A percentile compares a stretch with the other conserved stretches of the same genome.
Evolutionary conservation across 176 grass and related monocot genomes (phyloP).

Genomic region (Themeda triandra): DNA sequence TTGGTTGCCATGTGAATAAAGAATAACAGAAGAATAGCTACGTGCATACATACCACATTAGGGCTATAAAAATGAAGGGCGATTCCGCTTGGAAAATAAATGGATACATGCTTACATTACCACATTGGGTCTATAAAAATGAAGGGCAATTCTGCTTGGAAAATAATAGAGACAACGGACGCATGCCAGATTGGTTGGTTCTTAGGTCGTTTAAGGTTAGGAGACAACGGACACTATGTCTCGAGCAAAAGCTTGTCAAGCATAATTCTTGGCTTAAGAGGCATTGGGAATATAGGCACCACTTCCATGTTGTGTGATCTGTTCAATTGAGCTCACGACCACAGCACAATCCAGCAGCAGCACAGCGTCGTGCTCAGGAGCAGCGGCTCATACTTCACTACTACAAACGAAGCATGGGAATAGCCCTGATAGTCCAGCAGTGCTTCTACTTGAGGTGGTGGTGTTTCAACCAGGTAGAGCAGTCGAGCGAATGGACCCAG

Average conservation of each 20-base stretch:
- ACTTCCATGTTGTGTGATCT: neutral
- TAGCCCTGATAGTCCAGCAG: neutral
- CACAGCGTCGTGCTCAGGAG: neutral
- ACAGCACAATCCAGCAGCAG: neutral
- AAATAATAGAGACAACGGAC: neutral
- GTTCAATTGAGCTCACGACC: neutral
- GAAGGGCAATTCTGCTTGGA: neutral
- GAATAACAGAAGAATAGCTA: neutral
- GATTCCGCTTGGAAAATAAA: neutral
- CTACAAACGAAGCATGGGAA: neutral
- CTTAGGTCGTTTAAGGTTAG: neutral
- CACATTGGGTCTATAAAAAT: neutral
- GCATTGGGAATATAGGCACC: neutral
- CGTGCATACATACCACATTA: neutral
- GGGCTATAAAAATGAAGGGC: neutral
- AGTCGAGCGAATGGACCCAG: too few relatives aligned
- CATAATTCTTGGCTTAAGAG: neutral
- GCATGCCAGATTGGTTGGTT: neutral
- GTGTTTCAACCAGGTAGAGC: too few relatives aligned
- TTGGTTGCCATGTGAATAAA: neutral
- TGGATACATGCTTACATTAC: too few relatives aligned
- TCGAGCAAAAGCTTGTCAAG: neutral
- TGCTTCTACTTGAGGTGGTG: neutral
- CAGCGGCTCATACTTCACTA: neutral
- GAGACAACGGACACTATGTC: too few relatives aligned